Evolutionary conservation across 2,329 filamentous ascomycete species (phyloP).

Genomic region (Stemphylium lycopersici): DNA sequence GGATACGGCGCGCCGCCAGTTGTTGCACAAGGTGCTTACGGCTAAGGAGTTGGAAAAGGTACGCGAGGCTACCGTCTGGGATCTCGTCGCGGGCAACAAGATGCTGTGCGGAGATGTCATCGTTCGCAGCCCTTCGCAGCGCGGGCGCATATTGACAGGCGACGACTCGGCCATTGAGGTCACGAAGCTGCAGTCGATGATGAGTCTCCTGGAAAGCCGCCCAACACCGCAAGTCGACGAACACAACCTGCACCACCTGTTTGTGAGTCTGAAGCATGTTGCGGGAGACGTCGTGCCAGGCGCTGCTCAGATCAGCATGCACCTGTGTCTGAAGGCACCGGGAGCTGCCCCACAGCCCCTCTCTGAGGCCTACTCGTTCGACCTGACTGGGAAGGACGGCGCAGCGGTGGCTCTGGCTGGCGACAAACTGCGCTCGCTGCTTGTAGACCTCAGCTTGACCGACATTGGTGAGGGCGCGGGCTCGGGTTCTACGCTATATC

Average conservation of each 20-base stretch:
- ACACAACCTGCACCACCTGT: conserved; percentile 77
- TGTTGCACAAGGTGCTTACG: conserved; percentile 93
- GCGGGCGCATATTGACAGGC: conserved; percentile 84
- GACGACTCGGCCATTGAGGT: conserved; percentile 93
- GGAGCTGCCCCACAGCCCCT: conserved; percentile 69
- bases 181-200: conserved; percentile 88
- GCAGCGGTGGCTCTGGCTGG: conserved; percentile 69
- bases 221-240: conserved; percentile 72
- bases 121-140: conserved; percentile 83
- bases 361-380: conserved; percentile 82
- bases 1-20: conserved; percentile 83
- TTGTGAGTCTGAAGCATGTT: conserved; percentile 84
- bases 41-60: conserved; percentile 79
- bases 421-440: conserved; percentile 79
- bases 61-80: conserved; percentile 92
- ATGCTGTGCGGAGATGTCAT: conserved; percentile 92
- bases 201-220: conserved; percentile 90
- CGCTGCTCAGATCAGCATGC: conserved; percentile 73
- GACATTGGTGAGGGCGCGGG: conserved; percentile 72
- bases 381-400: conserved; percentile 75
- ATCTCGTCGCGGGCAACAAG: conserved; percentile 92
- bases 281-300: conserved; percentile 77
- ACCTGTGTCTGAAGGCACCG: conserved; percentile 74
- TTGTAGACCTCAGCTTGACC: conserved; percentile 80
- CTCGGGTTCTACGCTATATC: conserved; percentile 74